phyloP scores from a whole-genome alignment of 768 basidiomycete species.

The Mycena galericulata region DNA sequence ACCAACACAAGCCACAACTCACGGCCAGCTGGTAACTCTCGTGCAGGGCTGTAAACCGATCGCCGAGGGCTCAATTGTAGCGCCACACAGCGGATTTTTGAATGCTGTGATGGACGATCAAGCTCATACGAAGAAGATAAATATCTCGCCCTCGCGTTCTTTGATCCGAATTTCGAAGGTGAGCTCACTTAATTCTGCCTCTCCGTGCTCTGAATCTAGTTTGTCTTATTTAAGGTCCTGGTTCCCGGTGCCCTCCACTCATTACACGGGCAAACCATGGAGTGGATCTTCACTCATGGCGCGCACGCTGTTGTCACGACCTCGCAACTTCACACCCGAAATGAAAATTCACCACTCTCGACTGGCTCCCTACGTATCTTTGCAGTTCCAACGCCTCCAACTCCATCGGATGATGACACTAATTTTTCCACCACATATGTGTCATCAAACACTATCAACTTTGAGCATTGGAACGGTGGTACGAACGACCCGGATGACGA shows the following conservation, averaged over 20 bases:
- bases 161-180: not conserved
- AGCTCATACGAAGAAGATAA: not conserved
- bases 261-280: not conserved
- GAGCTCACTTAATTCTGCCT: not conserved
- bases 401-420: not conserved
- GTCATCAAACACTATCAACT: not conserved
- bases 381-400: not conserved
- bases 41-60: not conserved
- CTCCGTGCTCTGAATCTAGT: too few relatives aligned
- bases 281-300: not conserved
- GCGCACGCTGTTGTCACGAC: not conserved
- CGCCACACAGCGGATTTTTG: not conserved
- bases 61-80: not conserved
- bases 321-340: not conserved
- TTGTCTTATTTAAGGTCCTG: not conserved
- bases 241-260: not conserved
- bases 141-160: not conserved
- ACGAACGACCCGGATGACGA: not conserved
- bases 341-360: not conserved
- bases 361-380: not conserved
- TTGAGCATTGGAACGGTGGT: not conserved
- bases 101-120: not conserved
- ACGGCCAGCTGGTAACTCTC: not conserved
- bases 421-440: not conserved
- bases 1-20: not conserved